phyloP scores from a whole-genome alignment of 2,329 filamentous ascomycete genomes.

The Apiospora arundinis region DNA sequence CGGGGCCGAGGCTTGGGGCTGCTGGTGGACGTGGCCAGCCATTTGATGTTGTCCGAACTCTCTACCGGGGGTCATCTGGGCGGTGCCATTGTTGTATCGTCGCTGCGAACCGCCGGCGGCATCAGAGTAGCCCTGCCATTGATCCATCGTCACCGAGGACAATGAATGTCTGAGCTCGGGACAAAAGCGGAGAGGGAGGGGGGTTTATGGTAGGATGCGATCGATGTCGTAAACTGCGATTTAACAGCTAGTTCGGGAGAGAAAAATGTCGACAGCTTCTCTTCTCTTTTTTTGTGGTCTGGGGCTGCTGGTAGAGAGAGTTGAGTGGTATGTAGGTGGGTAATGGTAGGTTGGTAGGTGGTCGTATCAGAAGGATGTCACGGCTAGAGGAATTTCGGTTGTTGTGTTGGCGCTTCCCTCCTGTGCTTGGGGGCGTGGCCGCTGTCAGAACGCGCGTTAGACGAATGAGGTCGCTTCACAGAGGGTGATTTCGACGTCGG shows the following conservation, averaged over 20 bases:
- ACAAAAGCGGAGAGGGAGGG: constrained; percentile 27
- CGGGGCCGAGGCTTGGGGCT: constrained; percentile 47
- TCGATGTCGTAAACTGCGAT: constrained; percentile 23
- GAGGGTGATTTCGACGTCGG: background rate
- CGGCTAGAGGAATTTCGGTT: constrained; percentile 18
- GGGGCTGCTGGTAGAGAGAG: constrained; percentile 7
- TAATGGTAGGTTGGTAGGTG: constrained; percentile 21
- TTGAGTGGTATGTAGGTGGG: constrained; percentile 11
- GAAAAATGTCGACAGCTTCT: constrained; percentile 18
- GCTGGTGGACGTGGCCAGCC: constrained; percentile 47
- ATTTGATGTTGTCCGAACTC: constrained; percentile 39
- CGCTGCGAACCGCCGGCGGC: constrained; percentile 63
- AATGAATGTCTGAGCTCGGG: constrained; percentile 25
- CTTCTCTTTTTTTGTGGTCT: background rate
- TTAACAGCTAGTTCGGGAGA: constrained; percentile 20
- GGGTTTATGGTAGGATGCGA: constrained; percentile 12
- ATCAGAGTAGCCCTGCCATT: constrained; percentile 75
- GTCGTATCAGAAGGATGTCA: constrained; percentile 7
- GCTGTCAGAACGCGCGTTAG: constrained; percentile 27
- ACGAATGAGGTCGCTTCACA: constrained; percentile 22
- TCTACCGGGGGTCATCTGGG: constrained; percentile 39
- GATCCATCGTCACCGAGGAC: constrained; percentile 54
- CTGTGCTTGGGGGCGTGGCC: constrained; percentile 16
- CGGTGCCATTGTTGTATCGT: constrained; percentile 56
- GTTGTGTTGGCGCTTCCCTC: constrained; percentile 23